Conservation (phyloP, 352 stramenopile genomes). For the Phytopythium aichiense region DNA sequence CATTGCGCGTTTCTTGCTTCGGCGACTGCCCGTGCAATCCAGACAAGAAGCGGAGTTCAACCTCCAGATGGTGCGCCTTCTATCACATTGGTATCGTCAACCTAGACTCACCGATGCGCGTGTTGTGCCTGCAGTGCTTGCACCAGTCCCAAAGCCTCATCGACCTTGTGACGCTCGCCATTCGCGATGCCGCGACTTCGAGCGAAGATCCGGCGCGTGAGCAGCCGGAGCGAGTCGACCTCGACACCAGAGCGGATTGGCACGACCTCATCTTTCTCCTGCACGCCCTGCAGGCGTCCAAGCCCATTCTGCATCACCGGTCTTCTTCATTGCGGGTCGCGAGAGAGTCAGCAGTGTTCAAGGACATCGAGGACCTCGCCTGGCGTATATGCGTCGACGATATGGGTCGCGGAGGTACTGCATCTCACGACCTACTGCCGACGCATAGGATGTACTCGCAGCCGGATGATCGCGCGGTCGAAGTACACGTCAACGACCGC, state of each 20-base stretch:
- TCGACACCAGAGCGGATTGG: slow-evolving; percentile 33
- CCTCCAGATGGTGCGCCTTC: slow-evolving; percentile 59
- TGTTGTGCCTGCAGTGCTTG: slow-evolving; percentile 27
- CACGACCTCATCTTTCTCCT: slow-evolving; percentile 65
- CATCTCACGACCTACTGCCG: background rate
- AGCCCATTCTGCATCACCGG: slow-evolving; percentile 73
- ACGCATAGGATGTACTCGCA: background rate
- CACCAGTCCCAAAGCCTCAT: slow-evolving; percentile 52
- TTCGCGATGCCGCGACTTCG: slow-evolving; percentile 8
- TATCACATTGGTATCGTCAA: background rate
- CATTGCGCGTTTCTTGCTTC: slow-evolving; percentile 44
- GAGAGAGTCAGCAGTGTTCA: slow-evolving; percentile 41
- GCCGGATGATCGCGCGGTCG: slow-evolving; percentile 11
- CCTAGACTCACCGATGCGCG: background rate
- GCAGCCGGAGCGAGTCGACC: background rate
- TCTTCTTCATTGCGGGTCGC: slow-evolving; percentile 45
- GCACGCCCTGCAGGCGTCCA: slow-evolving; percentile 70
- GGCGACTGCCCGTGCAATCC: slow-evolving; percentile 43
- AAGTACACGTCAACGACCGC: slow-evolving; percentile 27
- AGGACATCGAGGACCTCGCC: slow-evolving; percentile 39
- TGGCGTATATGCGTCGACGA: slow-evolving; percentile 13
- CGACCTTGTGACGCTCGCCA: slow-evolving; percentile 43
- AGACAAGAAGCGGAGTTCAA: slow-evolving; percentile 75
- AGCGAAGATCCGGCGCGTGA: slow-evolving; percentile 2
- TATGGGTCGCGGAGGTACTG: background rate